Conservation (phyloP, 306 rosid species). For the Canavalia gladiata region DNA sequence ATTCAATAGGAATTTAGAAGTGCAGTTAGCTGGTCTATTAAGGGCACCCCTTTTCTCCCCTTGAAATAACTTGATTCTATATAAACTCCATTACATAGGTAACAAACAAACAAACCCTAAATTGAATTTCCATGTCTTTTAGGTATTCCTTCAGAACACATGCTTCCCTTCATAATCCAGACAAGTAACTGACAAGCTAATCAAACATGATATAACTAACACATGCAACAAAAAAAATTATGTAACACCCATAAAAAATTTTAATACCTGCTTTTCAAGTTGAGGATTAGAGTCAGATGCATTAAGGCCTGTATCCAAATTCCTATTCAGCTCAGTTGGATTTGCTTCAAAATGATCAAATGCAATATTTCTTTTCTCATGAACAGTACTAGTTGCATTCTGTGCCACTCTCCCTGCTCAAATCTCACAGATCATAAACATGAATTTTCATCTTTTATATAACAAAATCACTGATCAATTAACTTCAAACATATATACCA, state of each 20-base stretch:
- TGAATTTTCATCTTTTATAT: slow-evolving; percentile 20
- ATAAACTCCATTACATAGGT: too few species aligned
- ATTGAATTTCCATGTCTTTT: too few species aligned
- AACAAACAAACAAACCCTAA: too few species aligned
- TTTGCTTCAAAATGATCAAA: slow-evolving; percentile 15
- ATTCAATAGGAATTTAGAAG: too few species aligned
- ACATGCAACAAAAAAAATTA: too few species aligned
- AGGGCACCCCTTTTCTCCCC: too few species aligned
- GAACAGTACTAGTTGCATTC: background rate
- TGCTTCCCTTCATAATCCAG: too few species aligned
- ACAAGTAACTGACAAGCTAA: too few species aligned
- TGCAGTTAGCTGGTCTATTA: too few species aligned
- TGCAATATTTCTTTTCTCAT: slow-evolving; percentile 16
- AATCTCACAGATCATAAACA: slow-evolving; percentile 36
- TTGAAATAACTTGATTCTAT: too few species aligned
- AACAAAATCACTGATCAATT: slow-evolving; percentile 5
- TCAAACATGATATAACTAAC: too few species aligned
- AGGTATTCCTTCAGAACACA: too few species aligned
- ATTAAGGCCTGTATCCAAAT: slow-evolving; percentile 8
- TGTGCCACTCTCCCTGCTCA: slow-evolving; percentile 44
- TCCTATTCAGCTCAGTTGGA: slow-evolving; percentile 35
- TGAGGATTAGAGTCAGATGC: slow-evolving; percentile 21
- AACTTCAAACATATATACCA: slow-evolving; percentile 47
- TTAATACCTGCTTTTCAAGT: slow-evolving; percentile 39
- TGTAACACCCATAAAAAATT: background rate